These are phyloP conservation scores for Artemisia tridentata DNA, from an alignment of 129 eudicot genomes.

Conservation along the genomic window DNA sequence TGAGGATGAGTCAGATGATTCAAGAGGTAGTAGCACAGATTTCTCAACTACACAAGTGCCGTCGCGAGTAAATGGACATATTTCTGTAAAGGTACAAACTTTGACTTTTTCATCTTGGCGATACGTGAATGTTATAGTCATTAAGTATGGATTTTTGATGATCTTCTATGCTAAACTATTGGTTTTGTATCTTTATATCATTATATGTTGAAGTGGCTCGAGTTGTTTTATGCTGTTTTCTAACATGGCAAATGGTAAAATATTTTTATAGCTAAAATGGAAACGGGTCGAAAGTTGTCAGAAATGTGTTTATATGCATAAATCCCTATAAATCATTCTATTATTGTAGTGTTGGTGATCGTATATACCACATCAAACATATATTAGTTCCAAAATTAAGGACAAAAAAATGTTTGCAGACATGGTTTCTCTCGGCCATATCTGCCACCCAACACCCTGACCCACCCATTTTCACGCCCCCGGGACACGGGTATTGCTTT, in stretches of 20 bases:
- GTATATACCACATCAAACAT: background rate
- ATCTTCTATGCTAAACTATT: background rate
- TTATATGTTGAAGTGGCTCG: background rate
- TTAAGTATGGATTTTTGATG: background rate
- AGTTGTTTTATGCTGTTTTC: background rate
- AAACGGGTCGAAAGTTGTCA: background rate
- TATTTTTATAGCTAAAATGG: background rate
- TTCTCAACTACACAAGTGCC: conserved; percentile 54
- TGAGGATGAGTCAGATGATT: conserved; percentile 71
- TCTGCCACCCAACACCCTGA: background rate
- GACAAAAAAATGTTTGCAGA: background rate
- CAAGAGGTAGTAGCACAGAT: conserved; percentile 66
- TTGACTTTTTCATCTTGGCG: conserved; percentile 21
- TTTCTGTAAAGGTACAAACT: conserved; percentile 28
- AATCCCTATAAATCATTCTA: background rate
- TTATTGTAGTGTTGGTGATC: background rate
- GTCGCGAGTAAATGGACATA: conserved; percentile 24
- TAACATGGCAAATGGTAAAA: background rate
- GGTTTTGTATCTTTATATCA: background rate
- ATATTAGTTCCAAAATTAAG: background rate
- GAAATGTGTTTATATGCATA: conserved; percentile 1
- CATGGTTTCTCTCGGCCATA: background rate
- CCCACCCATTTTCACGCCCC: no score
- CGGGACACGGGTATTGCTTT: background rate
- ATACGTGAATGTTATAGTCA: conserved; percentile 13